Percentiles rank a stretch among this genome's conserved stretches.
phyloP scores from a whole-genome alignment of 306 rosid genomes.

The Dalbergia oliveri region DNA sequence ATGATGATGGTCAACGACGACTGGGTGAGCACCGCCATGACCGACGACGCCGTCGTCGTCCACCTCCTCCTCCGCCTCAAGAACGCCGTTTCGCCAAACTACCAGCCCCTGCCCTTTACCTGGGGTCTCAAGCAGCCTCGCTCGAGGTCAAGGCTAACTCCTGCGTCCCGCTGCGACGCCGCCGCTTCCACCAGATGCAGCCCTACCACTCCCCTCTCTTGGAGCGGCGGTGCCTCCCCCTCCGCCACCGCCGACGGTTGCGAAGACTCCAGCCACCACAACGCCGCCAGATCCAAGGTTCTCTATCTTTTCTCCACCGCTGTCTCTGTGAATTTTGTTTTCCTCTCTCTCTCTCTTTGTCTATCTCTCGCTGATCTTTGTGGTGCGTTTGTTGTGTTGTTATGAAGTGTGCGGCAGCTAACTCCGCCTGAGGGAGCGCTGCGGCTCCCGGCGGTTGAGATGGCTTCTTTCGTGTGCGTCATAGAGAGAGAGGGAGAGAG shows the following conservation, averaged over 20 bases:
- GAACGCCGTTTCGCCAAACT: conserved; percentile 51
- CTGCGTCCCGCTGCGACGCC: conserved; percentile 57
- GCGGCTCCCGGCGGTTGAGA: conserved; percentile 39
- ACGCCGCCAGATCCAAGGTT: conserved; percentile 90
- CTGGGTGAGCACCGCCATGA: conserved; percentile 79
- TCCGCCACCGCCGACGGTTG: conserved; percentile 77
- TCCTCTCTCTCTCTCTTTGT: neutral
- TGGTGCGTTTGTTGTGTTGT: conserved; percentile 24
- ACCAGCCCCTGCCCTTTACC: conserved; percentile 42
- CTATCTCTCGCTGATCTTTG: conserved; percentile 44
- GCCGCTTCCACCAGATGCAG: conserved; percentile 78
- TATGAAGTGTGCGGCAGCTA: neutral
- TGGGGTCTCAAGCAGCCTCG: conserved; percentile 79
- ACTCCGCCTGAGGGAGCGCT: conserved; percentile 4
- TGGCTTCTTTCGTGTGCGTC: conserved; percentile 14
- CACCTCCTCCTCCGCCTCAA: conserved; percentile 75
- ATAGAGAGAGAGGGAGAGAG: neutral
- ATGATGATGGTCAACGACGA: conserved; percentile 59
- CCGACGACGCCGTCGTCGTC: conserved; percentile 72
- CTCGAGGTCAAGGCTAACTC: conserved; percentile 57
- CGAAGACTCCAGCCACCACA: conserved; percentile 66
- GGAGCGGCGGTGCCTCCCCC: conserved; percentile 87
- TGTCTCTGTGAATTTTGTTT: neutral
- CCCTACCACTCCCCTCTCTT: conserved; percentile 93
- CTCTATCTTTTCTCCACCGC: neutral